phyloP scores from a whole-genome alignment of 2,329 filamentous ascomycete genomes.

The Pezicula rhizophila region DNA sequence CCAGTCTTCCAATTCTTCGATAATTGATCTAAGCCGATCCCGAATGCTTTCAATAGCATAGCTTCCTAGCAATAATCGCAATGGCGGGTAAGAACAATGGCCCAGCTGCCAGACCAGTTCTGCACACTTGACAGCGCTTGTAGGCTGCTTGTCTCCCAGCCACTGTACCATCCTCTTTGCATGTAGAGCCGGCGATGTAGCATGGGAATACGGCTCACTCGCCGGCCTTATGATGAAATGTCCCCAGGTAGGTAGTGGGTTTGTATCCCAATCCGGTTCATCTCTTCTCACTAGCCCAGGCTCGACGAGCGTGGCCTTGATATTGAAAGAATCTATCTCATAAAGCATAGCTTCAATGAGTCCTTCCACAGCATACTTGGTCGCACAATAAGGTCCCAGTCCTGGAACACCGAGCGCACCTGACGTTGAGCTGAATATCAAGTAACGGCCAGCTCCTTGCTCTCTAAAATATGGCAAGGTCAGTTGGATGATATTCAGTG shows the following conservation, averaged over 20 bases:
- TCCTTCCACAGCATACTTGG: constrained; percentile 94
- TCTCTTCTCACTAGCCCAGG: constrained; percentile 84
- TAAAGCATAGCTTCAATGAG: constrained; percentile 96
- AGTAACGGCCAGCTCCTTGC: constrained; percentile 70
- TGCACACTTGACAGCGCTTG: constrained; percentile 85
- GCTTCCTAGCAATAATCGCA: constrained; percentile 79
- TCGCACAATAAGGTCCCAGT: constrained; percentile 89
- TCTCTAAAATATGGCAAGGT: constrained; percentile 82
- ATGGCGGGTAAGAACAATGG: constrained; percentile 88
- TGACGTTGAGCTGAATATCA: constrained; percentile 91
- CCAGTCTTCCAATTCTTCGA: constrained; percentile 93
- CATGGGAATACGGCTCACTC: constrained; percentile 71
- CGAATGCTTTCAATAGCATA: constrained; percentile 96
- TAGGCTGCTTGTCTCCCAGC: constrained; percentile 87
- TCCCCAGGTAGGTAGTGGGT: constrained; percentile 72
- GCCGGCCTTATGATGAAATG: constrained; percentile 88
- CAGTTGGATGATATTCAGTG: constrained; percentile 84
- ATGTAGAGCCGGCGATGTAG: constrained; percentile 79
- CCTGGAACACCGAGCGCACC: constrained; percentile 92
- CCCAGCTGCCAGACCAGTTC: constrained; percentile 92
- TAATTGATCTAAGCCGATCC: constrained; percentile 82
- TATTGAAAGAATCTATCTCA: constrained; percentile 84
- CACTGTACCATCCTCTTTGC: constrained; percentile 89
- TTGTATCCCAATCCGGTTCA: constrained; percentile 53
- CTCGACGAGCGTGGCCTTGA: constrained; percentile 90